Evolutionary conservation across 2,329 filamentous ascomycete species (phyloP), one percentile per base, ranked within the genome.

Genomic region (Neopestalotiopsis clavispora): DNA sequence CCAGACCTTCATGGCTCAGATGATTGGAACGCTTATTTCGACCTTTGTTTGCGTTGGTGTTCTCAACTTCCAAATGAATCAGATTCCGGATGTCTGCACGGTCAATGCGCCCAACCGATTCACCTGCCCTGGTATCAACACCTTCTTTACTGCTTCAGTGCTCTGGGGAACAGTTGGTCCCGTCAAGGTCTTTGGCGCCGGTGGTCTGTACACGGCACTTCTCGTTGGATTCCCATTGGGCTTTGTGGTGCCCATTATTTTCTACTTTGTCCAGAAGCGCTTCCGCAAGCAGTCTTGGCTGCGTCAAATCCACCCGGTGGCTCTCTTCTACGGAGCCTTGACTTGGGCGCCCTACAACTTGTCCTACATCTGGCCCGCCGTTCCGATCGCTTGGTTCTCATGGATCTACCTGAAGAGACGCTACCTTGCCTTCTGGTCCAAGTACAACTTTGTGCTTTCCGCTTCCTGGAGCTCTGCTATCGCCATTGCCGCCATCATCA

Each of bases 1-100:
- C 12, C 84, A 89, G 38, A 87, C 88, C 3, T 91, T 90, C 72
- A 78, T 81, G 28, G 87, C 87, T 1, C 88, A 90, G 76, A 86
- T 90, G 74, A 79, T 86, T 10, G 87, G 87, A 42, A 90, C 86
- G 2, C 79, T 89, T 23, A 77, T 87, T 34, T 85, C 84, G 62
- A 86, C 84, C 1, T 79, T 88, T 60, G 82, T 87, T 57, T 85
- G 83, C 70, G 82, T 84, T 3, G 84, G 82, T 14, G 82, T 87
- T 2, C 74, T 80, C 69, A 79, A 81, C 71, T 81, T 78, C 72
- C 75, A 75, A 60, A 72, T 76, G 67, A 81, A 80, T 57, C 75
- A 82, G 70, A 87, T 88, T 61, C 74, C 80, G 0, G 78, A 78
- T n/a, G 81, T 88, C 7, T 88, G 86, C 75, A 84, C 84, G 0